Evolutionary conservation across 1,139 yeast genomes (phyloP), one percentile per base, ranked within the genome.

Genomic region (Yamadazyma taylorii): DNA sequence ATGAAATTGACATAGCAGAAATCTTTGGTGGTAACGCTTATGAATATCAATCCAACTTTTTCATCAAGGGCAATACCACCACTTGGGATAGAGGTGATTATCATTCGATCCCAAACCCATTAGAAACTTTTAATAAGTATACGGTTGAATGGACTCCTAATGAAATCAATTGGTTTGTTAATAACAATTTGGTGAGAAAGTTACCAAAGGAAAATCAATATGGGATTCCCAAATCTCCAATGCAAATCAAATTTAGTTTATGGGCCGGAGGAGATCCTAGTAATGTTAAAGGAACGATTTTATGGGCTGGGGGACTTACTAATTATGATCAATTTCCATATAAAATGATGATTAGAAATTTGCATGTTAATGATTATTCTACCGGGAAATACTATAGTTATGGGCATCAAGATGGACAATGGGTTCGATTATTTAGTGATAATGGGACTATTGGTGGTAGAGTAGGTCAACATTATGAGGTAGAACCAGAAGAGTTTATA

Each of bases 1-100:
- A 73, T 49, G 78, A 73, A 41, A 69, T 73, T 30, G 78, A 73
- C 42, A 49, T 69, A 9, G 67, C 63, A 17, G 78, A 73, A 40
- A 49, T 69, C 23, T 67, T 72, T 46, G 77, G 78, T 3, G 65
- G 68, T 12, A 58, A 63, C 37, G 53, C 51, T 2, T 54, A 45
- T 33, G 59, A 60, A 35, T 61, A 56, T 41, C 75, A 69, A 42
- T 55, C 75, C 15, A 72, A 72, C 50, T 73, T 53, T 52, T 73
- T 73, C 45, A 60, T 68, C 28, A 70, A 70, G 43, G 78, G 78
- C 0, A 66, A 71, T 39, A 56, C 61, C 8, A 50, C 66, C n/a
- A 63, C 61, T 24, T 66, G 69, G 50, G 72, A 66, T 29, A 44
- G 77, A 35, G 77, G 75, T 2, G 56, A 43, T 16, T 64, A 61